A percentile compares a stretch with the other conserved stretches of the same genome.
phyloP scores from a whole-genome alignment of 352 stramenopile species.

The Thalassiosira mediterranea region DNA sequence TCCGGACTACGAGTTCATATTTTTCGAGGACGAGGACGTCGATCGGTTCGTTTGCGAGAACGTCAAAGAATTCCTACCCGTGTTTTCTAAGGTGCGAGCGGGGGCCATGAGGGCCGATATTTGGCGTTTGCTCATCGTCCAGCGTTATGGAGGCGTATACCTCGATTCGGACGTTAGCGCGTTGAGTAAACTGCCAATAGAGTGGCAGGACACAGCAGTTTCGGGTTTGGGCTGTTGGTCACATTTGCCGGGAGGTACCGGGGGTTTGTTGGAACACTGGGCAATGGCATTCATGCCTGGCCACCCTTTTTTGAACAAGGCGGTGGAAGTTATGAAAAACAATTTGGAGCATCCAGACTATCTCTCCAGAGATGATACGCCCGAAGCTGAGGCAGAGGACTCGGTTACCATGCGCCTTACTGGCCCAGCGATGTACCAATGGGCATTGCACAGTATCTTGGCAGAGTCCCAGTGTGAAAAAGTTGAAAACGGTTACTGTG shows the following conservation, averaged over 20 bases:
- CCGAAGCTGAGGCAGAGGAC: constrained; percentile 3
- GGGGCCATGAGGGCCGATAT: constrained; percentile 20
- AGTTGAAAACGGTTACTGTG: neutral
- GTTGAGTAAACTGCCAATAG: constrained; percentile 4
- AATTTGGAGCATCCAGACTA: constrained; percentile 25
- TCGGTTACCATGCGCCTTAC: constrained; percentile 10
- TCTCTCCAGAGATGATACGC: constrained; percentile 2
- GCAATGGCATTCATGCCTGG: constrained; percentile 22
- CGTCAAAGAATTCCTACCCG: constrained; percentile 18
- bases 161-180: constrained; percentile 16
- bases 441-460: constrained; percentile 12
- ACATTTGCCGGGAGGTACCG: neutral
- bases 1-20: constrained; percentile 27
- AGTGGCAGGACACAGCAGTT: constrained; percentile 7
- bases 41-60: constrained; percentile 26
- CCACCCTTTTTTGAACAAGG: constrained; percentile 9
- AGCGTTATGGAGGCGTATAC: constrained; percentile 23
- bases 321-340: constrained; percentile 6
- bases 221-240: constrained; percentile 15
- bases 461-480: constrained; percentile 15
- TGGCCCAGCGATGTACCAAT: constrained; percentile 24
- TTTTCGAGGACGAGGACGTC: constrained; percentile 28
- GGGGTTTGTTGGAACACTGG: constrained; percentile 18
- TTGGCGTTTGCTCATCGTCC: constrained; percentile 25
- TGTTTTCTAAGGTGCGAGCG: constrained; percentile 10